A percentile compares a stretch with the other conserved stretches of the same genome.
These are phyloP conservation scores for Beta macrorhiza DNA, from an alignment of 179 eudicot species.

Conservation along the genomic window DNA sequence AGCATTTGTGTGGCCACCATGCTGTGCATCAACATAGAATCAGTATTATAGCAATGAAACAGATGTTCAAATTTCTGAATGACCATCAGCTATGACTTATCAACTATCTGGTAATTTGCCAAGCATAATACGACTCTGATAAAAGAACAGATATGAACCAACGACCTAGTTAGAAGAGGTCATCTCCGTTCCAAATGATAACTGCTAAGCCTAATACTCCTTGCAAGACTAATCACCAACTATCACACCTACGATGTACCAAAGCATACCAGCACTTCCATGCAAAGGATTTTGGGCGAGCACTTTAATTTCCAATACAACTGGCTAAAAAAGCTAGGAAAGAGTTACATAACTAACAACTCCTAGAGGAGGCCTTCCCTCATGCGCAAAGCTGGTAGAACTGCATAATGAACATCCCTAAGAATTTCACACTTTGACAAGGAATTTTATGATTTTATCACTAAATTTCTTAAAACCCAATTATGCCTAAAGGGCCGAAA, in stretches of 20 bases:
- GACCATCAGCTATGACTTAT: neutral
- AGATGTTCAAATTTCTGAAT: neutral
- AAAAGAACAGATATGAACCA: neutral
- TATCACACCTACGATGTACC: neutral
- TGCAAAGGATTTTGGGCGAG: neutral
- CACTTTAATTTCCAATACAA: neutral
- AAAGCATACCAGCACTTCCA: neutral
- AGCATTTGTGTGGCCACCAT: slow-evolving; percentile 93
- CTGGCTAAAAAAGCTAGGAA: neutral
- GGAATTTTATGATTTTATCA: no score
- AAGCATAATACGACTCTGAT: neutral
- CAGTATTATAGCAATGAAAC: slow-evolving; percentile 8
- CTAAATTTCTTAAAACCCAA: no score
- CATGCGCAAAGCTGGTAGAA: neutral
- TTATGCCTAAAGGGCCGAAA: neutral
- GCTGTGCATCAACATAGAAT: slow-evolving; percentile 41
- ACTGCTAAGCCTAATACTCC: neutral
- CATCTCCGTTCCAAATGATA: neutral
- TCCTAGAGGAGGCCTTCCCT: neutral
- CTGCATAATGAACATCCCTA: neutral
- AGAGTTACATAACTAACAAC: neutral
- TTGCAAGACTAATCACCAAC: neutral
- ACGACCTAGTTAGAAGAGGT: neutral
- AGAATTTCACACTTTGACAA: neutral
- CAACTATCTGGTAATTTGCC: neutral